Conservation (phyloP, 257 asterid genomes). For the Coffea canephora region DNA sequence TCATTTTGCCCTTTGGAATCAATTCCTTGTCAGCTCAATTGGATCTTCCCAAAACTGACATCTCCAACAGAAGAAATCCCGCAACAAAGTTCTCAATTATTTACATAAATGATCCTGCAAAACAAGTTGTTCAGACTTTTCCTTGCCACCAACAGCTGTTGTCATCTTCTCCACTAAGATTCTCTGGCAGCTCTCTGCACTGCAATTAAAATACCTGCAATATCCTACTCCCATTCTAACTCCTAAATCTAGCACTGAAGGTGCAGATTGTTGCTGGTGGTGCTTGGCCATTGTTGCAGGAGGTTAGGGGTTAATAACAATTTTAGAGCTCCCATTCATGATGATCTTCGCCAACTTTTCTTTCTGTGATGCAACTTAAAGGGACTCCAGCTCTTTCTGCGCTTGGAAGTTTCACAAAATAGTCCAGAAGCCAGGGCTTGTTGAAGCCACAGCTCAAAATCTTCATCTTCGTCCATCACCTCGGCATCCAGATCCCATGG, state of each 20-base stretch:
- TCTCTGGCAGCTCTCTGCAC: neutral
- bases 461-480: conserved; percentile 94
- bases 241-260: neutral
- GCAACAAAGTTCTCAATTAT: conserved; percentile 24
- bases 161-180: conserved; percentile 11
- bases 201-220: neutral
- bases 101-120: conserved; percentile 38
- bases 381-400: conserved; percentile 98
- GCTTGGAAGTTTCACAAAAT: conserved; percentile 81
- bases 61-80: conserved; percentile 8
- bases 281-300: conserved; percentile 9
- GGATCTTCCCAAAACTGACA: conserved; percentile 23
- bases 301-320: neutral
- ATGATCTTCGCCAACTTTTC: conserved; percentile 82
- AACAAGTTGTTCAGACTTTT: conserved; percentile 30
- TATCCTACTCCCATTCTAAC: neutral
- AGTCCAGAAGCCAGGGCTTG: conserved; percentile 96
- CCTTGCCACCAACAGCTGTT: conserved; percentile 9
- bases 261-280: neutral
- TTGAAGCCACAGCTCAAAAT: conserved; percentile 94
- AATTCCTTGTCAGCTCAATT: conserved; percentile 10
- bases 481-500: conserved; percentile 97
- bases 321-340: conserved; percentile 34
- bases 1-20: conserved; percentile 7
- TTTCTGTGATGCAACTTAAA: conserved; percentile 86